phyloP scores from a whole-genome alignment of 164 flowering plant genomes.

The Kingdonia uniflora region DNA sequence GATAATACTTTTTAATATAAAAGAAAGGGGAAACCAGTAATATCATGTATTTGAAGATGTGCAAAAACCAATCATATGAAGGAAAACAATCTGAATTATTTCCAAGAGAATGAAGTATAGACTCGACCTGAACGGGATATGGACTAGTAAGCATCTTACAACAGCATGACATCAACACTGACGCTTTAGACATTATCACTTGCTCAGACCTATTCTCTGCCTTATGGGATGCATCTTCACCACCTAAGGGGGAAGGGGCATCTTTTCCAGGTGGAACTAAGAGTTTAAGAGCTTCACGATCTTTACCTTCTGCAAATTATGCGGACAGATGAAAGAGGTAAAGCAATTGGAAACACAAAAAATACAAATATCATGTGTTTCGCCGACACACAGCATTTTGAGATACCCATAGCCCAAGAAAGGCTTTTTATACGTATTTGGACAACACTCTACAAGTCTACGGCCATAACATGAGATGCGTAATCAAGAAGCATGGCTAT shows the following conservation, averaged over 20 bases:
- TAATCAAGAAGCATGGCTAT: background rate
- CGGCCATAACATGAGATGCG: background rate
- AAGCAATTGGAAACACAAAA: background rate
- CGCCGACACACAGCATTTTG: too few species aligned
- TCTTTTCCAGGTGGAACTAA: constrained; percentile 69
- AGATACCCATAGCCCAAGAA: too few species aligned
- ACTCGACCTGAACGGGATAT: constrained; percentile 61
- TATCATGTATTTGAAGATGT: too few species aligned
- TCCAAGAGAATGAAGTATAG: too few species aligned
- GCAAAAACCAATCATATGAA: too few species aligned
- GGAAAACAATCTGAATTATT: too few species aligned
- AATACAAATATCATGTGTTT: too few species aligned
- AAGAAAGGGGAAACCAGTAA: too few species aligned
- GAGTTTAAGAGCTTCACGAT: constrained; percentile 28
- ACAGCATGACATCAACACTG: constrained; percentile 48
- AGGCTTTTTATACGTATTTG: too few species aligned
- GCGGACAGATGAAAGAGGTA: background rate
- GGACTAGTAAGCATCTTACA: constrained; percentile 54
- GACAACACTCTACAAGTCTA: too few species aligned
- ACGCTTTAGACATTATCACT: constrained; percentile 25
- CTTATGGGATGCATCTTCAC: constrained; percentile 22
- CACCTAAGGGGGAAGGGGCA: constrained; percentile 60
- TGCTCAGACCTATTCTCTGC: constrained; percentile 31
- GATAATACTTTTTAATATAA: too few species aligned
- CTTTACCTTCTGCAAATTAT: constrained; percentile 37